phyloP scores from a whole-genome alignment of 495 filamentous ascomycete species.

The Trichoderma orchidacearum region DNA sequence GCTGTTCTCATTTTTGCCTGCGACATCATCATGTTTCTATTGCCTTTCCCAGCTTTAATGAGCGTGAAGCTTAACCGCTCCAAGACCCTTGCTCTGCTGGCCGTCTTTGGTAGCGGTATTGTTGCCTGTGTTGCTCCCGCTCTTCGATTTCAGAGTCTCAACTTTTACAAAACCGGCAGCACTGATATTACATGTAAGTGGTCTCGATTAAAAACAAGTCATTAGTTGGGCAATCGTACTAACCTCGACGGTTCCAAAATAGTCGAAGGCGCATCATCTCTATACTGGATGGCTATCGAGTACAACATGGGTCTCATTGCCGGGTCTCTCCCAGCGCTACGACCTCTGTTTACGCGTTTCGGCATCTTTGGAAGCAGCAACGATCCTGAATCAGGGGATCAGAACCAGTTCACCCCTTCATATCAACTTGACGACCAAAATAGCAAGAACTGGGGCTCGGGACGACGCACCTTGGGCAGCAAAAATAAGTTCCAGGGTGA shows the following conservation, averaged over 20 bases:
- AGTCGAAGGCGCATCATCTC: conserved; percentile 5
- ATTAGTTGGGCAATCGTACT: no score
- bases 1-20: conserved; percentile 1
- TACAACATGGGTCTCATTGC: conserved; percentile 5
- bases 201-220: no score
- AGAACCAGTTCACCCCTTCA: neutral
- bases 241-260: neutral
- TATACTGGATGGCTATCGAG: conserved; percentile 6
- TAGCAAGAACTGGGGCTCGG: neutral
- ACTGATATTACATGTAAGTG: conserved; percentile 6
- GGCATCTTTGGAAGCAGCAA: neutral
- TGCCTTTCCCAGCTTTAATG: conserved; percentile 1
- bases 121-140: conserved; percentile 4
- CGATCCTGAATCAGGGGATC: neutral
- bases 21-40: conserved; percentile 4
- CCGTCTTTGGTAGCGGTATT: conserved; percentile 3
- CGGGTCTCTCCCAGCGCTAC: conserved; percentile 1
- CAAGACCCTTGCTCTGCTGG: neutral
- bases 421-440: conserved; percentile 1
- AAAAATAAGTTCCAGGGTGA: neutral
- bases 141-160: neutral
- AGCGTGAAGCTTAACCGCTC: neutral
- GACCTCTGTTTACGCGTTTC: conserved; percentile 1
- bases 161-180: neutral
- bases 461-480: neutral